Evolutionary conservation across 2,329 filamentous ascomycete genomes (phyloP), one percentile per base, ranked within the genome.

Genomic region (Penicillium digitatum): DNA sequence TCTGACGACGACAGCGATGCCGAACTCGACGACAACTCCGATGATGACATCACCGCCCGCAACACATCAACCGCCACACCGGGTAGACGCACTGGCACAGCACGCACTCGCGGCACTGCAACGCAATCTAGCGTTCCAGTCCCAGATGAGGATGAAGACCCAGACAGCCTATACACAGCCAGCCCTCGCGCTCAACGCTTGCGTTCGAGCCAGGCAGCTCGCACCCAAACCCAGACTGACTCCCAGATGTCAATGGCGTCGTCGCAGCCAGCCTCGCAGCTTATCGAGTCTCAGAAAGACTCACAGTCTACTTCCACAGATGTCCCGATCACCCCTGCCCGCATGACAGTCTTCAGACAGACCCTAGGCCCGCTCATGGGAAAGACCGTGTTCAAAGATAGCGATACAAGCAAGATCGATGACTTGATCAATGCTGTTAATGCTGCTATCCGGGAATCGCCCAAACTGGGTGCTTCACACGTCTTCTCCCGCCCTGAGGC

Each of bases 281-380:
- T 85, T 3, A 74, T 84, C 9, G 71, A 79, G 42, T 81, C 82
- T 11, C 80, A 85, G 66, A 74, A 74, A 24, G 62, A 65, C 35
- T 63, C 63, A 11, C 63, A 65, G 53, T 57, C 72, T 12, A 68
- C 79, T 14, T 49, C 77, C 77, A 62, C 66, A 46, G 70, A 64
- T 26, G 70, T 62, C 65, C 70, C 67, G 22, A 72, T 76, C 62
- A 77, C 68, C 53, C 78, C 82, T 1, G 79, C 81, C 38, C 83
- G 94, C 38, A 76, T 96, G 26, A 78, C 82, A 6, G 76, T 84
- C 1, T 99, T 99, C 85, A 86, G 90, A 52, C 83, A 84, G 11
- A 84, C 88, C 2, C 80, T 99, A 3, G 94, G 94, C 24, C 88
- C 90, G 65, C 79, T 99, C 51, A 87, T 96, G 67, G 87, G 87